Percentiles rank a stretch among this genome's conserved stretches.
Evolutionary conservation across 441 rosid genomes (phyloP).

Genomic region (Cnidoscolus chayamansa): DNA sequence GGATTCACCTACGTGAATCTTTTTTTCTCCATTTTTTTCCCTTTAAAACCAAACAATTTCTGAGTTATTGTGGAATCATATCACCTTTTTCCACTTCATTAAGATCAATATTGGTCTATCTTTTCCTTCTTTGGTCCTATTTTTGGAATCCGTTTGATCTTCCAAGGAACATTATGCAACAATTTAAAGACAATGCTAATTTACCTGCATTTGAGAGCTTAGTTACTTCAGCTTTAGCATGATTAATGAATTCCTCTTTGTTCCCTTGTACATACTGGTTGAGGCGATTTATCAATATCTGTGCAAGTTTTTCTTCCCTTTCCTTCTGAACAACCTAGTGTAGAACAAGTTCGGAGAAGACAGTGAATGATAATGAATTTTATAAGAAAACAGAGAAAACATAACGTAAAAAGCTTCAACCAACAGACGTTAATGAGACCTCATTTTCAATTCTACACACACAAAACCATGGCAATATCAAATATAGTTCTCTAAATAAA

Average conservation of each 20-base stretch:
- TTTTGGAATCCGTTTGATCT: not conserved
- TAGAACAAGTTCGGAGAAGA: constrained; percentile 15
- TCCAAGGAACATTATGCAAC: not conserved
- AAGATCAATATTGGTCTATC: not conserved
- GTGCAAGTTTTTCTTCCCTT: constrained; percentile 87
- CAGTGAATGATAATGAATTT: not conserved
- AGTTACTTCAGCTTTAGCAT: constrained; percentile 76
- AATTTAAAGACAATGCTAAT: not conserved
- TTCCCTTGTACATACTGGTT: constrained; percentile 67
- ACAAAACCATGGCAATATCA: not conserved
- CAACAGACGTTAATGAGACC: not conserved
- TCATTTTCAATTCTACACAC: not conserved
- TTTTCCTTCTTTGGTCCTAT: not conserved
- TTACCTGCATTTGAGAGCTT: constrained; percentile 87
- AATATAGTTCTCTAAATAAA: not conserved
- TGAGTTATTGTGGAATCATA: not conserved
- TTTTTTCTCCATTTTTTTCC: not conserved
- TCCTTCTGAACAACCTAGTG: constrained; percentile 84
- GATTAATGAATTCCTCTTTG: constrained; percentile 58
- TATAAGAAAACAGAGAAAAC: constrained; percentile 1
- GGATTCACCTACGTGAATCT: not conserved
- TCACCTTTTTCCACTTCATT: not conserved
- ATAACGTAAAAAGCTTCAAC: not conserved
- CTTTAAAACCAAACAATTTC: not conserved
- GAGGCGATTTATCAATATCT: constrained; percentile 63